Evolutionary conservation across 116 monocot species (phyloP), one percentile per base, ranked within the genome.

Genomic region (Posidonia oceanica): DNA sequence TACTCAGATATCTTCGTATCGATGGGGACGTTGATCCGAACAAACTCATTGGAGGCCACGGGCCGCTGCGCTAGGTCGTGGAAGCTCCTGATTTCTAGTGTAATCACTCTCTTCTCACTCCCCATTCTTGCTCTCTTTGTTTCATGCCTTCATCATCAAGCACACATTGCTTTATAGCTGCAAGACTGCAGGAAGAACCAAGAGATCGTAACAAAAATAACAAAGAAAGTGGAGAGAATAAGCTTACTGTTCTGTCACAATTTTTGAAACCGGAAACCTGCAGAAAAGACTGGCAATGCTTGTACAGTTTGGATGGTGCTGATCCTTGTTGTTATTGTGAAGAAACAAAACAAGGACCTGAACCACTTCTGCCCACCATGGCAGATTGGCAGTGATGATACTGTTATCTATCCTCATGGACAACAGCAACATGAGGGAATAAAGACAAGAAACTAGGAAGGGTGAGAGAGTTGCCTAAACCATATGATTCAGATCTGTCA

Each of bases 1-100:
- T 71, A 71, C 71, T 71, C 59, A 10, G 59, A 71, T 16, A 71
- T 22, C 57, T 71, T 20, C 38, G 38, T 56, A 16, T 71, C 40
- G 10, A 71, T 37, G 3, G 71, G 59, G 11, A 71, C 41, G 39
- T 59, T 38, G 59, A 71, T 44, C 18, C 39, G 38, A 14, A 71
- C 18, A 14, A 36, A 2, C 56, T 42, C 59, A 7, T 39, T 38
- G 23, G 39, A 20, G 10, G 16, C 10, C 20, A 7, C 38, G 6
- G 41, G 14, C 57, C 23, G 71, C 59, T 71, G 5, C 2, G 7
- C 59, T 38, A 71, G 41, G 20, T 59, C 56, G 38, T 53, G 17
- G 14, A 68, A 53, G 68, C 68, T 68, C n/a, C 68, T 48, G 52
- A 68, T 38, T 21, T 52, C 68, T 44, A 68, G 52, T 39, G 64